Base-by-base conservation (phyloP, 1,139 yeast genomes). In the Suhomyces bolitotheri region DNA sequence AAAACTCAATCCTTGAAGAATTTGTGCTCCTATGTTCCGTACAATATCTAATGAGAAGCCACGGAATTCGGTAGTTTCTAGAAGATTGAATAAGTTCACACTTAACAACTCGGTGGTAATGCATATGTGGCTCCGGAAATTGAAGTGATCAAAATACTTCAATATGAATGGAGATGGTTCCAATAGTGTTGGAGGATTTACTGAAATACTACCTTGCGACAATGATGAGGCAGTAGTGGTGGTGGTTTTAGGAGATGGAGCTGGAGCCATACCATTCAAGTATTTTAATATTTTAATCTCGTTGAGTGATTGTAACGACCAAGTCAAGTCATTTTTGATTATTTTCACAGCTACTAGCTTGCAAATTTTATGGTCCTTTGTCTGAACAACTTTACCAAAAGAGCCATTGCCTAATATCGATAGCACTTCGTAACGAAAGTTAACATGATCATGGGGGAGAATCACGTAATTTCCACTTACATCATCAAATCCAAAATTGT, bases 41-140 rank as follows among this genome's bases (percentile, higher is more conserved):
- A 85, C 67, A 8, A 85, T 53, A 1, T 58, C 46, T n/a, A 78
- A 40, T 0, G 78, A 69, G 13, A 88, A 60, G 0, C 96, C 95
- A 44, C 66, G 66, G 56, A 78, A 85, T 32, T 71, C 62, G 9
- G 76, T 75, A 8, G 77, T 62, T 50, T 83, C 86, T 25, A 85
- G 63, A 29, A 83, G 61, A 34, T 87, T 83, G 49, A 77, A 83
- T 20, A 88, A 54, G 41, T 85, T 86, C 22, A 84, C 59, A 0
- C 89, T 79, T 16, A 88, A 62, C 8, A 82, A 58, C 51, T 88
- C 96, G 0, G 90, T 83, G 2, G 80, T 76, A 30, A 88, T 84
- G 56, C 95, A 87, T 66, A 87, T 75, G 56, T 88, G 96, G 21
- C 88, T 82, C 40, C 96, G 65, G 56, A 87, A 87, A 49, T 78